Conservation (phyloP, 23 red algal genomes). For the Gracilaria gracilis region DNA sequence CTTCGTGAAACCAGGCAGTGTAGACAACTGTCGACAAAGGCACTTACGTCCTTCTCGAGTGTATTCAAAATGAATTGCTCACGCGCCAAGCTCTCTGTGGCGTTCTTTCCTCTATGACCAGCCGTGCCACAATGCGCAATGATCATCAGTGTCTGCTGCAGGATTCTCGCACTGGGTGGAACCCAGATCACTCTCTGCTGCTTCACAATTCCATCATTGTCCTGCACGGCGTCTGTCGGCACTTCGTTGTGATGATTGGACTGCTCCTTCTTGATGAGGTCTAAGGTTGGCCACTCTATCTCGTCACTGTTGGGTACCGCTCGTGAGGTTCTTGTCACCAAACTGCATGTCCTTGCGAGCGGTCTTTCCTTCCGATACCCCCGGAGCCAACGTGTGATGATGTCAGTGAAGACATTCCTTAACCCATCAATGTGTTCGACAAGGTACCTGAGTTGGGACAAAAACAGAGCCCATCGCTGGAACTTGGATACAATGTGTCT, state of each 20-base stretch:
- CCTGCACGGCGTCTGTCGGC: not conserved
- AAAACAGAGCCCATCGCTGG: slow-evolving; percentile 41
- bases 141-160: slow-evolving; percentile 23
- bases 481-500: slow-evolving; percentile 25
- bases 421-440: slow-evolving; percentile 43
- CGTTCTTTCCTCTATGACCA: slow-evolving; percentile 34
- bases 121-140: slow-evolving; percentile 15
- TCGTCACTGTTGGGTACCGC: not conserved
- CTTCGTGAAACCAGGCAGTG: slow-evolving; percentile 23
- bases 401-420: slow-evolving; percentile 16
- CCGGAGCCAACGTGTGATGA: not conserved
- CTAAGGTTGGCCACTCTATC: not conserved
- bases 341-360: not conserved
- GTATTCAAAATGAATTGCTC: slow-evolving; percentile 24
- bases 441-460: slow-evolving; percentile 18
- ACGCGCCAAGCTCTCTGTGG: slow-evolving; percentile 18
- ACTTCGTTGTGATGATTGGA: not conserved
- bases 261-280: not conserved
- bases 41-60: not conserved
- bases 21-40: not conserved
- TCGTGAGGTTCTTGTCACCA: not conserved
- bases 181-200: not conserved
- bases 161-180: not conserved
- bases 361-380: not conserved
- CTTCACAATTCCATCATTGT: not conserved